Evolutionary conservation across 1,284 basidiomycete genomes (phyloP).

Genomic region (Fereydounia khargensis): DNA sequence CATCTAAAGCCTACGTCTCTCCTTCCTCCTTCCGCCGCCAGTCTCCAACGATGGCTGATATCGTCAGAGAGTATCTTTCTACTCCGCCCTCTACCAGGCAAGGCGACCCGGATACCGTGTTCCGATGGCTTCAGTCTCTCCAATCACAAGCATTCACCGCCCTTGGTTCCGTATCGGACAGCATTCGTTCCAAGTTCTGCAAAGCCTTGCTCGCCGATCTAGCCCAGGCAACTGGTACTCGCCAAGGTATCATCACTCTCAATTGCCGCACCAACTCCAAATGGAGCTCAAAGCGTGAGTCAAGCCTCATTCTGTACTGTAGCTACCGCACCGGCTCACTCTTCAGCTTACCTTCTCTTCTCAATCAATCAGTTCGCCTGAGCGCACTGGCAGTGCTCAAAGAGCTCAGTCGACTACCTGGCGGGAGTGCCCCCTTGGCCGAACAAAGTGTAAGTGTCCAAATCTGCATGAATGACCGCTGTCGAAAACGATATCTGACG

Average conservation of each 20-base stretch:
- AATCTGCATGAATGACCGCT: no score
- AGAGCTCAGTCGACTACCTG: conserved; percentile 38
- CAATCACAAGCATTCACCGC: conserved; percentile 7
- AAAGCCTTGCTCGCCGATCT: conserved; percentile 21
- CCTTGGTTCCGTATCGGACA: conserved; percentile 17
- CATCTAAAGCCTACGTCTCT: no score
- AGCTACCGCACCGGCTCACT: no score
- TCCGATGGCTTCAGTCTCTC: conserved; percentile 18
- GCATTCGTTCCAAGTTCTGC: conserved; percentile 24
- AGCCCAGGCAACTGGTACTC: conserved; percentile 13
- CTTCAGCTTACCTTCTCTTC: no score
- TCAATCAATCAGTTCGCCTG: conserved; percentile 14
- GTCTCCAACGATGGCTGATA: conserved; percentile 12
- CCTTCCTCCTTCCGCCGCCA: no score
- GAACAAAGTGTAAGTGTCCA: conserved; percentile 2
- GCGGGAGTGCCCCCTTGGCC: conserved; percentile 27
- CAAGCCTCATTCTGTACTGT: no score
- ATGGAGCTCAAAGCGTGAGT: conserved; percentile 15
- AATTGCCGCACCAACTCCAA: conserved; percentile 9
- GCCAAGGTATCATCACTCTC: conserved; percentile 18
- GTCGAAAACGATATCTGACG: no score
- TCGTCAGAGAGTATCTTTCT: conserved; percentile 24
- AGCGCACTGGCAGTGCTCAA: conserved; percentile 34
- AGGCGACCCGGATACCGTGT: conserved; percentile 10
- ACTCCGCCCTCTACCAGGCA: conserved; percentile 11